These are phyloP conservation scores for Larix kaempferi DNA, from an alignment of 75 land plant species.

Conservation along the genomic window DNA sequence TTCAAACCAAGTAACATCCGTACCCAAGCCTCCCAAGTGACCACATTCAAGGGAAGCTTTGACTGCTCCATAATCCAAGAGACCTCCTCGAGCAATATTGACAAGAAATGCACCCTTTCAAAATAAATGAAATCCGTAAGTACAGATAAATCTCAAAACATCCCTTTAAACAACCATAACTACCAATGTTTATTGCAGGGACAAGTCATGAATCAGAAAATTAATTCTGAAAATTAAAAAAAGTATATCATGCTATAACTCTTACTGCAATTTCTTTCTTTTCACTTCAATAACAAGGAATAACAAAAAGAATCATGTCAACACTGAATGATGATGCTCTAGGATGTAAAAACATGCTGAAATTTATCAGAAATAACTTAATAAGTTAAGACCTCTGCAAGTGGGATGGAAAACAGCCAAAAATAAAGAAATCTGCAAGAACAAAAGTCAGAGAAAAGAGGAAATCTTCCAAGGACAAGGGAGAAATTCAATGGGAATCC, in stretches of 20 bases:
- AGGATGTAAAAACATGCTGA: not conserved
- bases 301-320: not conserved
- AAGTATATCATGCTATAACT: not conserved
- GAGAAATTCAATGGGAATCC: not conserved
- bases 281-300: not conserved
- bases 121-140: not conserved
- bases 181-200: not conserved
- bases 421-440: not conserved
- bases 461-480: not conserved
- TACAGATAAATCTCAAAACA: not conserved
- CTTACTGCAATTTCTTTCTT: not conserved
- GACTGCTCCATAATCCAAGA: conserved; percentile 78
- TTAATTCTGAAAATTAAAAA: not conserved
- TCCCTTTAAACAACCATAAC: not conserved
- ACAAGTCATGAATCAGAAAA: not conserved
- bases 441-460: not conserved
- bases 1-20: conserved; percentile 95
- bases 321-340: not conserved
- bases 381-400: not conserved
- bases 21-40: conserved; percentile 89
- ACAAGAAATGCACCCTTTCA: conserved; percentile 73
- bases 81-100: conserved; percentile 91
- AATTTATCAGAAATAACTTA: conserved; percentile 7
- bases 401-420: not conserved
- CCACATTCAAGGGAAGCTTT: conserved; percentile 55